Conservation (phyloP, 768 basidiomycete genomes). For the Rhodotorula babjevae region DNA sequence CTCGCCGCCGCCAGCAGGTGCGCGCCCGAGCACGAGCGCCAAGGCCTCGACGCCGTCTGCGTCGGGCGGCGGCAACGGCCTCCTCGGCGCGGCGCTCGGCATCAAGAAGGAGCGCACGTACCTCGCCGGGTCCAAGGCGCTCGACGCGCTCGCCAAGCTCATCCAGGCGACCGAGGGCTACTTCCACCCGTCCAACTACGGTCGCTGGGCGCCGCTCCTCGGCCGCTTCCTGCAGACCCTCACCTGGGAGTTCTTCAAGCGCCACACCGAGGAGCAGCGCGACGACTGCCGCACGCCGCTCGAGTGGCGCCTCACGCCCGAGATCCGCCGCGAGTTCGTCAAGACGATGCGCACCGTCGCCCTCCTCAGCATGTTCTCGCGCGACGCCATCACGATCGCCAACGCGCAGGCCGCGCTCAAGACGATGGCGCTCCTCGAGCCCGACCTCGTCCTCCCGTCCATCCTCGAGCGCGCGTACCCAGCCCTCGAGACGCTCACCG, state of each 20-base stretch:
- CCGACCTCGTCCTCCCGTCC: conserved; percentile 74
- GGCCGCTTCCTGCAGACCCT: conserved; percentile 68
- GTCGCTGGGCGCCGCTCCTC: conserved; percentile 60
- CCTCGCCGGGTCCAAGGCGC: conserved; percentile 73
- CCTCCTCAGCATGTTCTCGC: conserved; percentile 84
- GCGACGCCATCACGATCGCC: conserved; percentile 63
- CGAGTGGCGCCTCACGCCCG: conserved; percentile 69
- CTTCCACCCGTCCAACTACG: conserved; percentile 85
- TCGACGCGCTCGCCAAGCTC: conserved; percentile 77
- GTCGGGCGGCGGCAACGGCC: background rate
- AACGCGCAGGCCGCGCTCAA: conserved; percentile 77
- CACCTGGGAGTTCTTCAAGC: conserved; percentile 71
- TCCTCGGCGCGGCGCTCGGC: conserved; percentile 23
- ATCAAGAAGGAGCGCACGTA: conserved; percentile 38
- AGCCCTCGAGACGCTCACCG: conserved; percentile 79
- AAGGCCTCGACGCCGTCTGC: too few species aligned
- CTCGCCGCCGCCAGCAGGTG: conserved; percentile 45
- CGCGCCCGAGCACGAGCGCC: conserved; percentile 13
- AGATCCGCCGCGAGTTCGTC: conserved; percentile 78
- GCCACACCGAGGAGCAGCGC: conserved; percentile 65
- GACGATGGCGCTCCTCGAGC: conserved; percentile 70
- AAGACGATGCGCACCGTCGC: conserved; percentile 74
- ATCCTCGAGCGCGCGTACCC: conserved; percentile 78
- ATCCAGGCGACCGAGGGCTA: conserved; percentile 83
- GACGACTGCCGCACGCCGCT: conserved; percentile 74